Evolutionary conservation across 306 rosid genomes (phyloP).

Genomic region (barrel medic (Medicago truncatula)): DNA sequence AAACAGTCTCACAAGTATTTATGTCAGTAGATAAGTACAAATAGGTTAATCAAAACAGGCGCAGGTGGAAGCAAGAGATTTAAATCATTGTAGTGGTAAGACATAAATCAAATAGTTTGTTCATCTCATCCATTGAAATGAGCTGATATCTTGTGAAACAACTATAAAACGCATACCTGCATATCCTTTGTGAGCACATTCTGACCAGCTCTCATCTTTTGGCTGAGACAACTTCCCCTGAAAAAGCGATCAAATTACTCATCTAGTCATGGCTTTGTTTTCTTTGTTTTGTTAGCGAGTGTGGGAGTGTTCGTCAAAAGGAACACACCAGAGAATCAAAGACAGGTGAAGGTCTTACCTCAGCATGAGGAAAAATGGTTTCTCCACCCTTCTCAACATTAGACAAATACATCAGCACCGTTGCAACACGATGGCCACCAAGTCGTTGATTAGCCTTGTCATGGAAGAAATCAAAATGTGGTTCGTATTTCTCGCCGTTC

Average conservation of each 20-base stretch:
- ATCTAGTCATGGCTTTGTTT: conserved; percentile 11
- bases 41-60: neutral
- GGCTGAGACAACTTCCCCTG: conserved; percentile 59
- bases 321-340: conserved; percentile 9
- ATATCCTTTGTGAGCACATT: conserved; percentile 82
- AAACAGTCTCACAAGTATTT: neutral
- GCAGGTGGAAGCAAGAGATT: neutral
- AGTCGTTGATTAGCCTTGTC: conserved; percentile 73
- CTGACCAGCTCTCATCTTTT: conserved; percentile 64
- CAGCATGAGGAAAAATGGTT: conserved; percentile 79
- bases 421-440: conserved; percentile 96
- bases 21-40: neutral
- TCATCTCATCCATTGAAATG: no score
- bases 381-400: conserved; percentile 90
- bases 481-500: conserved; percentile 88
- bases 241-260: conserved; percentile 34
- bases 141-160: neutral
- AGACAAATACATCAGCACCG: conserved; percentile 94
- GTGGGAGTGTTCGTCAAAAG: no score
- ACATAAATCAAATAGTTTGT: neutral
- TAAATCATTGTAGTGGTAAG: neutral
- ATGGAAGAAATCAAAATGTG: conserved; percentile 88
- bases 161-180: conserved; percentile 64
- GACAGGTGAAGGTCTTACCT: conserved; percentile 52
- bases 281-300: neutral